Conservation (phyloP, 805 yeast species). For the Barnettozyma wickerhamii region DNA sequence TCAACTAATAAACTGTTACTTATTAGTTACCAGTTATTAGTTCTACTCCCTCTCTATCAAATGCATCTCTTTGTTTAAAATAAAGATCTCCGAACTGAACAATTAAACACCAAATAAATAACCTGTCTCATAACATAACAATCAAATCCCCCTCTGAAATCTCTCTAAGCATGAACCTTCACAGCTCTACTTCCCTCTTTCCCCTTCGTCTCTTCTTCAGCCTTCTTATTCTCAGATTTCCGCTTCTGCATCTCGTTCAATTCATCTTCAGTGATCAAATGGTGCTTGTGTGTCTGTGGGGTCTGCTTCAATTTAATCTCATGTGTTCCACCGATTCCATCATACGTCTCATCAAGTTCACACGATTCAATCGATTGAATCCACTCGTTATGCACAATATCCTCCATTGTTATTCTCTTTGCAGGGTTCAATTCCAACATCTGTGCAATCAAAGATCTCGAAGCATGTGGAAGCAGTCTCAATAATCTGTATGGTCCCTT, state of each 20-base stretch:
- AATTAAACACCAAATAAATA: neutral
- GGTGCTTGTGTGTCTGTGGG: conserved; percentile 52
- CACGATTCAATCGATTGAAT: conserved; percentile 54
- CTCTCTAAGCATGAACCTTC: neutral
- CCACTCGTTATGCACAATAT: conserved; percentile 55
- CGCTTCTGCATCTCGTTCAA: conserved; percentile 38
- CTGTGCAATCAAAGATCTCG: conserved; percentile 53
- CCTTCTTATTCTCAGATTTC: conserved; percentile 26
- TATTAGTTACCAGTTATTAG: too few species aligned
- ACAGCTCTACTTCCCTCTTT: conserved; percentile 1
- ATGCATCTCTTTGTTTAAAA: too few species aligned
- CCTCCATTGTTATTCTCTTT: conserved; percentile 54
- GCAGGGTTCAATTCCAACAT: conserved; percentile 64
- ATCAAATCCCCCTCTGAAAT: neutral
- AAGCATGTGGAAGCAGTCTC: conserved; percentile 62
- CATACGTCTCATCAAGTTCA: conserved; percentile 19
- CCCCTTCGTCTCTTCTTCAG: conserved; percentile 2
- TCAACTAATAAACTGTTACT: too few species aligned
- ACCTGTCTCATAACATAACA: too few species aligned
- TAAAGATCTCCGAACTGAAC: neutral
- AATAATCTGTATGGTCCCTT: conserved; percentile 72
- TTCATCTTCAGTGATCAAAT: conserved; percentile 65
- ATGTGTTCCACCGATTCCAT: conserved; percentile 4
- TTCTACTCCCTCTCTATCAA: too few species aligned
- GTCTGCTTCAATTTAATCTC: conserved; percentile 22